These are phyloP conservation scores for Solanum appendiculatum DNA, from an alignment of 257 asterid genomes.

Conservation along the genomic window DNA sequence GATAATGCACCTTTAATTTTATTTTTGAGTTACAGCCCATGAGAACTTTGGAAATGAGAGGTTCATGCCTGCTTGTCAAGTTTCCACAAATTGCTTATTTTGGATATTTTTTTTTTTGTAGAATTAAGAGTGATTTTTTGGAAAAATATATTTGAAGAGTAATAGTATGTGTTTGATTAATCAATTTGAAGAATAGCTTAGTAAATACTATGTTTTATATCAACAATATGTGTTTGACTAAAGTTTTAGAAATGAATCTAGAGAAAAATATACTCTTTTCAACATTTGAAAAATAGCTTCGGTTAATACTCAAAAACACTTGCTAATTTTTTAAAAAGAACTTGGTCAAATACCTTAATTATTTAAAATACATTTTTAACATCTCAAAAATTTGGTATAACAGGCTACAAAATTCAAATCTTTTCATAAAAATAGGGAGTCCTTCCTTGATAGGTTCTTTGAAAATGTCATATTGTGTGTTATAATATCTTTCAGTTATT, in stretches of 20 bases:
- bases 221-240: background rate
- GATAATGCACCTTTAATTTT: too few species aligned
- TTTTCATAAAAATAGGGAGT: background rate
- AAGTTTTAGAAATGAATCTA: background rate
- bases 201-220: background rate
- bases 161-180: background rate
- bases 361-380: background rate
- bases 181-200: background rate
- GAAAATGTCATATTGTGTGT: background rate
- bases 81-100: too few species aligned
- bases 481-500: background rate
- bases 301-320: too few species aligned
- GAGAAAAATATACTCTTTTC: background rate
- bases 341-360: background rate
- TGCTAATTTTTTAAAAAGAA: too few species aligned
- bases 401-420: background rate
- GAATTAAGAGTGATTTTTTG: too few species aligned
- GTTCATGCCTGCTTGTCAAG: too few species aligned
- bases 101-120: too few species aligned
- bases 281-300: too few species aligned
- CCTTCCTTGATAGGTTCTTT: background rate
- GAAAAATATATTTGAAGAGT: background rate
- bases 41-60: too few species aligned
- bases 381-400: background rate
- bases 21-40: too few species aligned